Evolutionary conservation across 129 eudicot species (phyloP), one percentile per base, ranked within the genome.

Genomic region (Dittrichia graveolens): DNA sequence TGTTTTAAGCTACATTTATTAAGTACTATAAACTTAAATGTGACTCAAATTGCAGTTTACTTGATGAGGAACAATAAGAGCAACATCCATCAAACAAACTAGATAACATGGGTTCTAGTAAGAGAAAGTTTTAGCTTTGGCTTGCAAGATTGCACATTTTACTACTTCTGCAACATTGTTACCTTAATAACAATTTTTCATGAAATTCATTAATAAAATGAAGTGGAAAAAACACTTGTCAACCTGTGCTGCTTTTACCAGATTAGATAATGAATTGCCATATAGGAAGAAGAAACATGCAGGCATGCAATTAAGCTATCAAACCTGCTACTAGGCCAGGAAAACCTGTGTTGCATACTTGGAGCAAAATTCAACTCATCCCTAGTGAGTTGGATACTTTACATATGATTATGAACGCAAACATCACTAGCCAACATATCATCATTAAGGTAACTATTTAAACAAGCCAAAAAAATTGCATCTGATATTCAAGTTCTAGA

Each of bases 251-350:
- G 60, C 41, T 35, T 63, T 59, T 44, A 60, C 69, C 11, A 34
- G 48, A 48, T 61, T 60, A 37, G 46, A 41, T 60, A 59, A 73
- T 37, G 59, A 45, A 38, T 44, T 9, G 10, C 40, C 16, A 46
- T 72, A 14, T 61, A 73, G 12, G 41, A 52, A 64, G 31, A 39
- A 74, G 42, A 64, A 64, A 61, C 72, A 75, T 53, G 50, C 60
- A 72, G 18, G 60, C 45, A 60, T 45, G 39, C 5, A 58, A 35
- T 60, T 47, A 60, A 72, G 69, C 37, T 59, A 24, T 24, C 0
- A 24, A 24, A 24, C 1, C 0, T 24, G 31, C 31, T 24, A 24
- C 31, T 24, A 24, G 31, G 31, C 31, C 31, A 24, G 31, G 31
- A 0, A 24, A 24, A 24, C 0, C 31, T 24, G 2, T 0, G 31